phyloP scores from a whole-genome alignment of 2,329 filamentous ascomycete species.

The Orbilia blumenaviensis region DNA sequence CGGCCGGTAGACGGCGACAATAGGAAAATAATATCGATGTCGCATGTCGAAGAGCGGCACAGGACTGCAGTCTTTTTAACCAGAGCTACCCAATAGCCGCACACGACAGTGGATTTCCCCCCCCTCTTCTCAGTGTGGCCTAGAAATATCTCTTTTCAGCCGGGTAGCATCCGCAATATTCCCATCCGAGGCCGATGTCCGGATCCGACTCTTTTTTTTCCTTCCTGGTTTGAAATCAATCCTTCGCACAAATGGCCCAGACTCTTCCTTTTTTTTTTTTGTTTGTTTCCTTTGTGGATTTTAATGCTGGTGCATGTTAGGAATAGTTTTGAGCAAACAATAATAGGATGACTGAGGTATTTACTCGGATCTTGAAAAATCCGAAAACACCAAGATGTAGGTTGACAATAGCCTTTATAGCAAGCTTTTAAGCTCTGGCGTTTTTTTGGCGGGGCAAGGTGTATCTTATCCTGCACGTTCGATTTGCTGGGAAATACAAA shows the following conservation, averaged over 20 bases:
- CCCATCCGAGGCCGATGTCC: background rate
- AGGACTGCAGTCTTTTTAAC: background rate
- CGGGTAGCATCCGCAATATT: background rate
- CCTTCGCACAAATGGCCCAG: background rate
- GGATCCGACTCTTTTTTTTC: no score
- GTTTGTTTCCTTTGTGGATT: background rate
- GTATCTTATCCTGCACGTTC: background rate
- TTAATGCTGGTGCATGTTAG: background rate
- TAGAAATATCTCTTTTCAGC: background rate
- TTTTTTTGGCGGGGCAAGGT: background rate
- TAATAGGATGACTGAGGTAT: background rate
- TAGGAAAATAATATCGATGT: background rate
- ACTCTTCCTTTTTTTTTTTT: no score
- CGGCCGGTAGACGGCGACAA: background rate
- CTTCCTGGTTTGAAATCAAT: no score
- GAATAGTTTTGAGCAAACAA: background rate
- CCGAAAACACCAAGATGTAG: background rate
- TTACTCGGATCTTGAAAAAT: background rate
- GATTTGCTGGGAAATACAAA: background rate
- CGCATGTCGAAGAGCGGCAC: background rate
- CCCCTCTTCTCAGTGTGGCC: background rate
- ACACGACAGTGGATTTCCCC: background rate
- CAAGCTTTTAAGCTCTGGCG: background rate
- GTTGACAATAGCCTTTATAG: slow-evolving; percentile 5
- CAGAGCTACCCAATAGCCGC: slow-evolving; percentile 8